Percentiles rank a stretch among this genome's conserved stretches.
Conservation (phyloP, 768 basidiomycete genomes). For the Termitomyces sp. region DNA sequence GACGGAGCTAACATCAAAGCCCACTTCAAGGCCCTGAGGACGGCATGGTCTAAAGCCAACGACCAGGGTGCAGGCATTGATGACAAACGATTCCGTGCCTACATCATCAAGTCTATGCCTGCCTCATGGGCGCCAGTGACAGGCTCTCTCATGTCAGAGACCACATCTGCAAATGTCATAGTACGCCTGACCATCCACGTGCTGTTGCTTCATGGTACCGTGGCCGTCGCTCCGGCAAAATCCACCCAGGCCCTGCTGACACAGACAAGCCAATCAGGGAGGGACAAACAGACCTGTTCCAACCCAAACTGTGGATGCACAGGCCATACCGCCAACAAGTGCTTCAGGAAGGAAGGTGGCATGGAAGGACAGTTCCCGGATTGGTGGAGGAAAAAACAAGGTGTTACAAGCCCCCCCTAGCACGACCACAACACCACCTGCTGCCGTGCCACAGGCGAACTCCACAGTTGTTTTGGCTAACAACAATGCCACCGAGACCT, state of each 20-base stretch:
- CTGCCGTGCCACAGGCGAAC: background rate
- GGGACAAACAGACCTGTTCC: background rate
- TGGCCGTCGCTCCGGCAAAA: background rate
- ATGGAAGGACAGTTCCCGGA: background rate
- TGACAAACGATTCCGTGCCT: no score
- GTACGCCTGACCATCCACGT: no score
- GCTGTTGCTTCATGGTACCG: background rate
- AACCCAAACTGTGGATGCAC: background rate
- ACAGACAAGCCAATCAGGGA: background rate
- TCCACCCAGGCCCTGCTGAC: background rate
- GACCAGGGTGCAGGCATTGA: no score
- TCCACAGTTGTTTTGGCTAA: background rate
- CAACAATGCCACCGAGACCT: background rate
- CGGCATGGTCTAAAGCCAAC: no score
- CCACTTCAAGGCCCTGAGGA: no score
- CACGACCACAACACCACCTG: background rate
- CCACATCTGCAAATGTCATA: no score
- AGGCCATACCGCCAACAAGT: background rate
- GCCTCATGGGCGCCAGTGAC: no score
- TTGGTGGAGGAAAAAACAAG: background rate
- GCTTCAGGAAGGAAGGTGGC: background rate
- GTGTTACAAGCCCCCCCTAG: accelerated
- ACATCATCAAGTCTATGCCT: no score
- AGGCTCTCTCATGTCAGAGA: no score
- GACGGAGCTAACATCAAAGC: no score